Conservation (phyloP, 768 basidiomycete genomes). For the Cystoderma amianthinum region DNA sequence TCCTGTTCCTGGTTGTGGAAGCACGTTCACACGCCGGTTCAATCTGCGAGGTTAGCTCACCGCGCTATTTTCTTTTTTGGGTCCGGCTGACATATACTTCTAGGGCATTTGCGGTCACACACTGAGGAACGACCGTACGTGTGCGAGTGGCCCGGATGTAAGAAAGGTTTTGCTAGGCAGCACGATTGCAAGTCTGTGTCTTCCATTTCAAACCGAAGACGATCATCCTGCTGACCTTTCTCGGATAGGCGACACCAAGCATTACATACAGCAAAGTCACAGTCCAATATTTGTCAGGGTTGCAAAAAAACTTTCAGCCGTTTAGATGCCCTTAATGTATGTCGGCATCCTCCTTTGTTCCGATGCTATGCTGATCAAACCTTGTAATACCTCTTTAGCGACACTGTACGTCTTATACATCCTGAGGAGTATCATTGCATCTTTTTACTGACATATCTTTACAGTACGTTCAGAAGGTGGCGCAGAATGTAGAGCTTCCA, state of each 20-base stretch:
- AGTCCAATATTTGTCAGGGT: slow-evolving; percentile 81
- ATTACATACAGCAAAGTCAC: slow-evolving; percentile 77
- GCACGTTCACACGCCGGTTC: slow-evolving; percentile 93
- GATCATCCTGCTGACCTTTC: neutral
- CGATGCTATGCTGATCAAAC: slow-evolving; percentile 4
- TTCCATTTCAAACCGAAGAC: neutral
- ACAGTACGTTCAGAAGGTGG: slow-evolving; percentile 82
- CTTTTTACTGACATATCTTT: slow-evolving; percentile 15
- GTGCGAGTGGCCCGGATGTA: slow-evolving; percentile 91
- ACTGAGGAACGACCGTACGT: slow-evolving; percentile 93
- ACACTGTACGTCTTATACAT: slow-evolving; percentile 53
- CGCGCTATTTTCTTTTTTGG: slow-evolving; percentile 3
- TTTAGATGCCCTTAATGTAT: slow-evolving; percentile 88
- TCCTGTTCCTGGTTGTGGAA: slow-evolving; percentile 92
- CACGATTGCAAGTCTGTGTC: slow-evolving; percentile 90
- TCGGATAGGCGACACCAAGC: slow-evolving; percentile 78
- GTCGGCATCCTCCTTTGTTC: slow-evolving; percentile 22
- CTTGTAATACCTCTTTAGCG: slow-evolving; percentile 38
- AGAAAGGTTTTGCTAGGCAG: slow-evolving; percentile 91
- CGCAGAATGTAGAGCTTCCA: slow-evolving; percentile 59
- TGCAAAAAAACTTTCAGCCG: slow-evolving; percentile 95
- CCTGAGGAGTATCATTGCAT: slow-evolving; percentile 11
- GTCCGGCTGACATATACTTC: slow-evolving; percentile 7
- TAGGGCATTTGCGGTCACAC: slow-evolving; percentile 91
- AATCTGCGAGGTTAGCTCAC: slow-evolving; percentile 63